phyloP scores from a whole-genome alignment of 2,329 filamentous ascomycete genomes.

The Alternaria consortialis region DNA sequence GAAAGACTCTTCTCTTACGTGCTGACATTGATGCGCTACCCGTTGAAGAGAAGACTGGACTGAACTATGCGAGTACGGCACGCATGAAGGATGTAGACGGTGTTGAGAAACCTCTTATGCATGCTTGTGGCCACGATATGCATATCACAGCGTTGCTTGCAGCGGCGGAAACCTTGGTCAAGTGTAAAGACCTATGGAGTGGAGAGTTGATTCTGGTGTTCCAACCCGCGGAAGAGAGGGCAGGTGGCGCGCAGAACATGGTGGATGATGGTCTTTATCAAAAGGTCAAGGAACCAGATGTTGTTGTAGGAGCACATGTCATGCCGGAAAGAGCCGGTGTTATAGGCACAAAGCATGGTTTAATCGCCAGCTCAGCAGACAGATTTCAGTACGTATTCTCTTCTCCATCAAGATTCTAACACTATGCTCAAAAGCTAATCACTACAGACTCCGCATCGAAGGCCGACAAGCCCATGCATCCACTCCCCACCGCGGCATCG shows the following conservation, averaged over 20 bases:
- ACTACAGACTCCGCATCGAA: slow-evolving; percentile 62
- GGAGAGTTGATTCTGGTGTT: slow-evolving; percentile 72
- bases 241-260: slow-evolving; percentile 69
- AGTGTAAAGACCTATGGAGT: slow-evolving; percentile 60
- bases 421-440: background rate
- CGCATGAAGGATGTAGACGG: slow-evolving; percentile 59
- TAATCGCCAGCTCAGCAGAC: slow-evolving; percentile 55
- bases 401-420: background rate
- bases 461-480: slow-evolving; percentile 68
- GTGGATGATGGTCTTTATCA: slow-evolving; percentile 67
- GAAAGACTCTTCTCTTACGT: slow-evolving; percentile 65
- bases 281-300: slow-evolving; percentile 64
- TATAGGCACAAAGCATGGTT: slow-evolving; percentile 54
- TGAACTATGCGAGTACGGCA: slow-evolving; percentile 64
- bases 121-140: slow-evolving; percentile 72
- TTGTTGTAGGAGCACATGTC: slow-evolving; percentile 66
- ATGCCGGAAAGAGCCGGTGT: slow-evolving; percentile 56
- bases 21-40: slow-evolving; percentile 71
- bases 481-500: slow-evolving; percentile 64
- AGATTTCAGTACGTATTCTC: slow-evolving; percentile 37
- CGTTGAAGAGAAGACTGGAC: slow-evolving; percentile 63
- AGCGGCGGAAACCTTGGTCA: slow-evolving; percentile 61
- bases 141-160: slow-evolving; percentile 69
- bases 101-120: slow-evolving; percentile 67
- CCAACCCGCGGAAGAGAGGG: slow-evolving; percentile 73